These are phyloP conservation scores for Peronospora belbahrii DNA, from an alignment of 352 stramenopile species.

Conservation along the genomic window DNA sequence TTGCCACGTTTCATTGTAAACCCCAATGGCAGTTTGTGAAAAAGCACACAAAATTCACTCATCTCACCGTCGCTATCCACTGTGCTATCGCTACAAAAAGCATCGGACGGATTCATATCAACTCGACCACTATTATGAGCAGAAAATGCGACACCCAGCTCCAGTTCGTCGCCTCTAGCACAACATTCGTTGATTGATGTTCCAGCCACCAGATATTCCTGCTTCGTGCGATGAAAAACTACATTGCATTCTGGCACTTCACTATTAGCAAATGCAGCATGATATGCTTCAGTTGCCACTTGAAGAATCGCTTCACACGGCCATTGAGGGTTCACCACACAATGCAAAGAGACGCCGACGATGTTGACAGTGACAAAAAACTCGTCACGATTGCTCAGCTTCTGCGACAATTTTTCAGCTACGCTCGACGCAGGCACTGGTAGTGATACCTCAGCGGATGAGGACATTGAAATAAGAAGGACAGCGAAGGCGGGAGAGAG, in stretches of 20 bases:
- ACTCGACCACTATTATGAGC: not conserved
- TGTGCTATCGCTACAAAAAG: slow-evolving; percentile 22
- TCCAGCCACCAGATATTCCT: slow-evolving; percentile 41
- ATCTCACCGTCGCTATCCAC: slow-evolving; percentile 17
- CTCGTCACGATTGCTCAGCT: slow-evolving; percentile 13
- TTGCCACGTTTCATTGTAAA: slow-evolving; percentile 81
- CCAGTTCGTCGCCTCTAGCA: slow-evolving; percentile 47
- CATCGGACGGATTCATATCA: slow-evolving; percentile 4
- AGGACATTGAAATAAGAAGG: slow-evolving; percentile 9
- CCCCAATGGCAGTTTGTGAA: slow-evolving; percentile 77
- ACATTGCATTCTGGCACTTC: slow-evolving; percentile 73
- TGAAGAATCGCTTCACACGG: slow-evolving; percentile 64
- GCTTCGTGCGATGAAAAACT: slow-evolving; percentile 56
- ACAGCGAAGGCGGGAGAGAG: not conserved
- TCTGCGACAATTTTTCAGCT: slow-evolving; percentile 11
- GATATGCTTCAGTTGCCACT: slow-evolving; percentile 58
- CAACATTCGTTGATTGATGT: slow-evolving; percentile 50
- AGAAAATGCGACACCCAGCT: slow-evolving; percentile 44
- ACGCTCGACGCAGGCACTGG: slow-evolving; percentile 6
- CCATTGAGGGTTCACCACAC: slow-evolving; percentile 47
- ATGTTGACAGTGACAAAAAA: slow-evolving; percentile 42
- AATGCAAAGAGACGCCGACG: slow-evolving; percentile 49
- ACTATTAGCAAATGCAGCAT: slow-evolving; percentile 38
- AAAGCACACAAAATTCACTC: slow-evolving; percentile 70
- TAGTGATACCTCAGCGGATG: slow-evolving; percentile 1